Evolutionary conservation across 2,329 filamentous ascomycete genomes (phyloP).

Genomic region (Sordariomycetes sp.): DNA sequence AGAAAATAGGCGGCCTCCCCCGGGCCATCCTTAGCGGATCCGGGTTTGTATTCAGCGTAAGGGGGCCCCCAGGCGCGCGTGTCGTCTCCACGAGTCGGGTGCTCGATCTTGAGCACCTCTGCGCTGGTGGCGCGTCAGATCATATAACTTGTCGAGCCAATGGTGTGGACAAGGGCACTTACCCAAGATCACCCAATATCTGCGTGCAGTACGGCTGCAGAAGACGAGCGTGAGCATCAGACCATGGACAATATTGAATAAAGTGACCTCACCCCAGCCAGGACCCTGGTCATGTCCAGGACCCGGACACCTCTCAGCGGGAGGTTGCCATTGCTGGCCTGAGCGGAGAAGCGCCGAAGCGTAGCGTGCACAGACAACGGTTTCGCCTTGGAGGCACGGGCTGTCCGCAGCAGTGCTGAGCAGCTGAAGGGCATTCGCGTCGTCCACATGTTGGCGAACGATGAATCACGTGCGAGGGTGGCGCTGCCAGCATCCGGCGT

Average conservation of each 20-base stretch:
- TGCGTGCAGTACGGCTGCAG: slow-evolving; percentile 90
- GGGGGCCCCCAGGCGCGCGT: slow-evolving; percentile 95
- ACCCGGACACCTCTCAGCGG: slow-evolving; percentile 83
- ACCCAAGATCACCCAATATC: slow-evolving; percentile 94
- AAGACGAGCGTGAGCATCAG: slow-evolving; percentile 7
- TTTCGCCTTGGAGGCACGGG: too few relatives aligned
- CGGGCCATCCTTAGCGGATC: slow-evolving; percentile 51
- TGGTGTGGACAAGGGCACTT: slow-evolving; percentile 21
- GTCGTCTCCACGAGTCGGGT: slow-evolving; percentile 84
- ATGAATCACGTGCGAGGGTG: too few relatives aligned
- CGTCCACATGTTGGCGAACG: too few relatives aligned
- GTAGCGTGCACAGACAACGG: too few relatives aligned
- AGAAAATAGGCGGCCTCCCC: slow-evolving; percentile 96
- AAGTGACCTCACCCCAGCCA: slow-evolving; percentile 68
- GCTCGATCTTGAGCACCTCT: slow-evolving; percentile 95
- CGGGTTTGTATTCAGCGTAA: slow-evolving; percentile 68
- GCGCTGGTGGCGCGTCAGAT: slow-evolving; percentile 45
- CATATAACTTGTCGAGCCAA: background rate
- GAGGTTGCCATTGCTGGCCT: too few relatives aligned
- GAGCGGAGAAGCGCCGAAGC: slow-evolving; percentile 14
- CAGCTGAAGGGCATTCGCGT: too few relatives aligned
- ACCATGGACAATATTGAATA: background rate
- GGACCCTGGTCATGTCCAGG: slow-evolving; percentile 90
- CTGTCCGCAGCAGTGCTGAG: too few relatives aligned
- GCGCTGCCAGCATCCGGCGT: too few relatives aligned